These are phyloP conservation scores for Trametes cingulata DNA, from an alignment of 768 basidiomycete species.

Conservation along the genomic window DNA sequence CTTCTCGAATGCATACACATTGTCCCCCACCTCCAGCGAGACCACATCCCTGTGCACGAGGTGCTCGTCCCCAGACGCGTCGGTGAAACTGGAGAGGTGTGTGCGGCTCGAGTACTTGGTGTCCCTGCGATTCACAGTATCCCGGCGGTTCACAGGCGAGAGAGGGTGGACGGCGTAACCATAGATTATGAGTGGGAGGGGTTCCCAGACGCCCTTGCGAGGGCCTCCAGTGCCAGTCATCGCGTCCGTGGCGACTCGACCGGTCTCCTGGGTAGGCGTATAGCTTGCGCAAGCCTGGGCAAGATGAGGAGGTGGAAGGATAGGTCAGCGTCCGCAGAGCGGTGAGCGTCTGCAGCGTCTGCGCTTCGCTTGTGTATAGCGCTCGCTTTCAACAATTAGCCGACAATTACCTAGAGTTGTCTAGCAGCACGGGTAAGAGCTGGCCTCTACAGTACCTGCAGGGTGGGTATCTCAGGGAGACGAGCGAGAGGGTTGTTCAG, in stretches of 20 bases:
- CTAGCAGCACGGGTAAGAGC: too few relatives aligned
- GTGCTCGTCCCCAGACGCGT: slow-evolving; percentile 59
- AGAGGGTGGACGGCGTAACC: slow-evolving; percentile 90
- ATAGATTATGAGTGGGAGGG: slow-evolving; percentile 76
- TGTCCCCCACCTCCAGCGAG: slow-evolving; percentile 90
- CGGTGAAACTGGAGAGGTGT: slow-evolving; percentile 62
- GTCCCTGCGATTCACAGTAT: slow-evolving; percentile 69
- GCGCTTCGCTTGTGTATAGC: not conserved
- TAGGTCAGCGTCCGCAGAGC: too few relatives aligned
- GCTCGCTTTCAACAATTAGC: not conserved
- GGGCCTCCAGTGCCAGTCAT: slow-evolving; percentile 19
- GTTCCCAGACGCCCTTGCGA: slow-evolving; percentile 56
- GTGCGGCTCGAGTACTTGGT: slow-evolving; percentile 62
- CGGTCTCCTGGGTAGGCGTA: not conserved
- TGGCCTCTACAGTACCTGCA: not conserved
- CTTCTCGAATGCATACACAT: slow-evolving; percentile 95
- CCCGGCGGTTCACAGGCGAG: slow-evolving; percentile 64
- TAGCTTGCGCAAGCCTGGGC: not conserved
- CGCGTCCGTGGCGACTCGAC: not conserved
- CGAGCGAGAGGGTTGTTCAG: not conserved
- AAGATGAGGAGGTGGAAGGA: not conserved
- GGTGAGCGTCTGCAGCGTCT: not conserved
- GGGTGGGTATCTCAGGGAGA: not conserved
- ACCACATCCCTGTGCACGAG: slow-evolving; percentile 74
- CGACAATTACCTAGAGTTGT: too few relatives aligned